phyloP scores from a whole-genome alignment of 495 filamentous ascomycete species.

The Aspergillus kassunensis region DNA sequence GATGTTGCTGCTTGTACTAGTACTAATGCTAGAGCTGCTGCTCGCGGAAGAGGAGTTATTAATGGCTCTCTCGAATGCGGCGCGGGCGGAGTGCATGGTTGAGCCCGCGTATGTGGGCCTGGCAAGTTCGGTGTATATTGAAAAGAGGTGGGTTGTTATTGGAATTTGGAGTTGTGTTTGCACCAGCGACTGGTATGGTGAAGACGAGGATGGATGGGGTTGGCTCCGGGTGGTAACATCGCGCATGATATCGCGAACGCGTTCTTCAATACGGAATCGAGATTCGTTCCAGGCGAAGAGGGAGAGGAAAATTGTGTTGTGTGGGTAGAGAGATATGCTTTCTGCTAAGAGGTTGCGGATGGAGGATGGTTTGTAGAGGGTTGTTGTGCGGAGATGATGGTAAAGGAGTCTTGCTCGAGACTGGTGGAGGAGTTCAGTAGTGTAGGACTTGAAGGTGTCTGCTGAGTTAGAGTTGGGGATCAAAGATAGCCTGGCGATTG shows the following conservation, averaged over 20 bases:
- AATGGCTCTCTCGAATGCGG: conserved; percentile 70
- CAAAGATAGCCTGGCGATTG: conserved; percentile 36
- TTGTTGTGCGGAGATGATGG: conserved; percentile 55
- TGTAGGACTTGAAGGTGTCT: conserved; percentile 29
- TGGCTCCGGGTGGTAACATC: conserved; percentile 30
- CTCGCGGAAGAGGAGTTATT: conserved; percentile 27
- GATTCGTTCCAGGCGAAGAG: conserved; percentile 69
- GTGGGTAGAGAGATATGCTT: conserved; percentile 61
- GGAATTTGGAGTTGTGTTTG: conserved; percentile 38
- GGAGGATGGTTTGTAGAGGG: conserved; percentile 57
- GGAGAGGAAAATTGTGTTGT: conserved; percentile 73
- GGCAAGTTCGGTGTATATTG: conserved; percentile 60
- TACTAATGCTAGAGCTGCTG: conserved; percentile 29
- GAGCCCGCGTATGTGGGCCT: conserved; percentile 41
- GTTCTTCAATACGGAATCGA: conserved; percentile 65
- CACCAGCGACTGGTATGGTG: too few relatives aligned
- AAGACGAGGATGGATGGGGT: conserved; percentile 14
- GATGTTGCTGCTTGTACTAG: conserved; percentile 38
- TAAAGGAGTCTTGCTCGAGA: conserved; percentile 62
- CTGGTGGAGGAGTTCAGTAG: conserved; percentile 60
- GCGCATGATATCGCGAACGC: conserved; percentile 58
- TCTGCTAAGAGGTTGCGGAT: conserved; percentile 57
- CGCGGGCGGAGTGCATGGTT: conserved; percentile 57
- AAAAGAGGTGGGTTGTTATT: conserved; percentile 54
- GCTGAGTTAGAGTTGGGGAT: conserved; percentile 28